A percentile compares a stretch with the other conserved stretches of the same genome.
Conservation (phyloP, 1,284 basidiomycete genomes). For the Schizophyllum amplum region DNA sequence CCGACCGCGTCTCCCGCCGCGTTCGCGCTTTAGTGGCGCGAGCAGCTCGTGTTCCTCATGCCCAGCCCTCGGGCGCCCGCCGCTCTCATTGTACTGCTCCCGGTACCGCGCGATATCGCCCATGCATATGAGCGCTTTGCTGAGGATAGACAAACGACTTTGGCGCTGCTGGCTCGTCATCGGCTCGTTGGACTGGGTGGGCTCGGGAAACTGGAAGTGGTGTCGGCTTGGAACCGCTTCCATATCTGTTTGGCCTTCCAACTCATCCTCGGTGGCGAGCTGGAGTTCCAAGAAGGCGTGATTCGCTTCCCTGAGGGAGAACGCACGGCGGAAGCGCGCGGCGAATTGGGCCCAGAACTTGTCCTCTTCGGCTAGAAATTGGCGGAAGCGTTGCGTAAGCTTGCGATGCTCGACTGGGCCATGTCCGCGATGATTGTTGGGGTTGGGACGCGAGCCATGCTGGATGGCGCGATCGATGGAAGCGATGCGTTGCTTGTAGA, state of each 20-base stretch:
- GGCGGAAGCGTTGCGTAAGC: conserved; percentile 77
- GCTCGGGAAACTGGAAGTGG: not conserved
- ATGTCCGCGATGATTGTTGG: conserved; percentile 21
- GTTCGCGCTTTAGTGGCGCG: conserved; percentile 30
- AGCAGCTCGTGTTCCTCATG: conserved; percentile 40
- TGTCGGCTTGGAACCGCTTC: conserved; percentile 5
- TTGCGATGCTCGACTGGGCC: conserved; percentile 77
- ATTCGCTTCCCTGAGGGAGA: conserved; percentile 54
- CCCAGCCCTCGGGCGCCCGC: conserved; percentile 55
- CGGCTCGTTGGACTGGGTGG: not conserved
- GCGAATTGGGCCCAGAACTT: conserved; percentile 81
- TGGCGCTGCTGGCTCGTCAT: conserved; percentile 17
- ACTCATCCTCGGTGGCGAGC: conserved; percentile 32
- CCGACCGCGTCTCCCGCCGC: conserved; percentile 38
- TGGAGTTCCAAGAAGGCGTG: conserved; percentile 48
- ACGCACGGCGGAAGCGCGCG: conserved; percentile 61
- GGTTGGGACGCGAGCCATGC: conserved; percentile 34
- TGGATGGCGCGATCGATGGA: conserved; percentile 57
- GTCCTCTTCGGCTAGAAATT: conserved; percentile 82
- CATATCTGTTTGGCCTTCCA: conserved; percentile 23
- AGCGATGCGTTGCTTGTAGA: conserved; percentile 73
- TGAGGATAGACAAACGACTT: conserved; percentile 45
- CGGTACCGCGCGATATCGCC: conserved; percentile 93
- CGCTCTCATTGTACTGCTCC: conserved; percentile 78
- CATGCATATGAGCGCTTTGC: conserved; percentile 85